A percentile compares a stretch with the other conserved stretches of the same genome.
These are phyloP conservation scores for Euptelea pleiosperma DNA, from an alignment of 164 flowering plant genomes.

Conservation along the genomic window DNA sequence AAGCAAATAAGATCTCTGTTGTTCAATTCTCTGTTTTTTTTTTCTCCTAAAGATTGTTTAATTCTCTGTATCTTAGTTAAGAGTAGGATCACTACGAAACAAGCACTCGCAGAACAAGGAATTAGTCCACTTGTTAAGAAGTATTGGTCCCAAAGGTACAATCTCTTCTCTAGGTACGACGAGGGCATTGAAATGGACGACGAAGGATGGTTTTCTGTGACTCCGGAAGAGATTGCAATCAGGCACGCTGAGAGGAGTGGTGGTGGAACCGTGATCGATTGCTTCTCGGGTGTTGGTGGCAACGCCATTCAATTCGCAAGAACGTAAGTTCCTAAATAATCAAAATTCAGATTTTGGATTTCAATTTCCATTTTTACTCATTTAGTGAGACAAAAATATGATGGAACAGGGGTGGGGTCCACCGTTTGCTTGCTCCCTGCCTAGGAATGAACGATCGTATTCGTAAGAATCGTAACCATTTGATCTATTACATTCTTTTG, in stretches of 20 bases:
- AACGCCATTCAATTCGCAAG: conserved; percentile 57
- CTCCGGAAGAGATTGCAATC: conserved; percentile 53
- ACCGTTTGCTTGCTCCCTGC: too few relatives aligned
- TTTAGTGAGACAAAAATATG: too few relatives aligned
- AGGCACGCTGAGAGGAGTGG: conserved; percentile 44
- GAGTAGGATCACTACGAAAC: background rate
- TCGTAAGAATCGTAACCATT: too few relatives aligned
- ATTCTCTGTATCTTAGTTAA: conserved; percentile 7
- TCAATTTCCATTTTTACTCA: too few relatives aligned
- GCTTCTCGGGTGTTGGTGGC: conserved; percentile 59
- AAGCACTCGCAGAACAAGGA: conserved; percentile 3
- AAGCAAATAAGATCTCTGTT: background rate
- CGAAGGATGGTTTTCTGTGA: conserved; percentile 67
- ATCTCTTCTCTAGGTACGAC: conserved; percentile 49
- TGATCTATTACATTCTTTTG: too few relatives aligned
- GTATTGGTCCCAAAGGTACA: conserved; percentile 50
- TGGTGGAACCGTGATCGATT: conserved; percentile 38
- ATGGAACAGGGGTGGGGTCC: too few relatives aligned
- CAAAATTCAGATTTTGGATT: too few relatives aligned
- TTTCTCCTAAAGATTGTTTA: background rate
- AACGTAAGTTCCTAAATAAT: conserved; percentile 33
- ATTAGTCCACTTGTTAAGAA: conserved; percentile 38
- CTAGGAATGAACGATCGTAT: too few relatives aligned
- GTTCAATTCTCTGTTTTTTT: too few relatives aligned
- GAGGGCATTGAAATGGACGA: conserved; percentile 57